These are phyloP conservation scores for Trypanosoma theileri DNA, from an alignment of 208 protist genomes.

Conservation along the genomic window DNA sequence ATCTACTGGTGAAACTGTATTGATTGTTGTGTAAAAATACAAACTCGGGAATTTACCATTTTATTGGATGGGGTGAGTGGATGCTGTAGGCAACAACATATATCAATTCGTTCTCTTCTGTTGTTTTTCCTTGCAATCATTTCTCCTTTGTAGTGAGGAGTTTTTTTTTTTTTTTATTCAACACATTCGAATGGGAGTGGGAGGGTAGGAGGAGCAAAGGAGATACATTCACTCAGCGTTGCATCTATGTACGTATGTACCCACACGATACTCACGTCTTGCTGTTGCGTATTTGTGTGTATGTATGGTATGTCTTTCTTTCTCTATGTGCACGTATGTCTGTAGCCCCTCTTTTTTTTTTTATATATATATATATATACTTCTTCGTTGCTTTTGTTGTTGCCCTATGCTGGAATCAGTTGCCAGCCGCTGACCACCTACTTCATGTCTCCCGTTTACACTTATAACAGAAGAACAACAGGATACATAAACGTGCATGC, in stretches of 20 bases:
- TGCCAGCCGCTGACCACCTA: too few relatives aligned
- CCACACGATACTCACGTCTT: too few relatives aligned
- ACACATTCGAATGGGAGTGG: background rate
- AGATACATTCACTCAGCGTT: background rate
- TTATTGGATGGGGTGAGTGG: conserved; percentile 29
- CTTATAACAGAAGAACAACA: too few relatives aligned
- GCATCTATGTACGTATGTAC: background rate
- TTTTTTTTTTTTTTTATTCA: background rate
- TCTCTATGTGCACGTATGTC: too few relatives aligned
- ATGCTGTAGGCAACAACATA: conserved; percentile 65
- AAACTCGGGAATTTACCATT: background rate
- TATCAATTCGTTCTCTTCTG: conserved; percentile 28
- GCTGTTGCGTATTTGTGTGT: too few relatives aligned
- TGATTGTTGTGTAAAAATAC: background rate
- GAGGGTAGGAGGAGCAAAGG: background rate
- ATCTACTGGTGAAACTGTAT: background rate
- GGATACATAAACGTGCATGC: too few relatives aligned
- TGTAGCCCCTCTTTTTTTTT: too few relatives aligned
- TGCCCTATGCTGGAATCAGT: too few relatives aligned
- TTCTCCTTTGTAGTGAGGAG: conserved; percentile 59
- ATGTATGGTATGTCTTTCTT: too few relatives aligned
- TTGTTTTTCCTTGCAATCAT: conserved; percentile 52
- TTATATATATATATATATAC: too few relatives aligned
- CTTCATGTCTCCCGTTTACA: too few relatives aligned
- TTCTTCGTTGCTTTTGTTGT: too few relatives aligned